Base-by-base conservation (phyloP, 768 basidiomycete species). In the Neoboletus brunneissimus region DNA sequence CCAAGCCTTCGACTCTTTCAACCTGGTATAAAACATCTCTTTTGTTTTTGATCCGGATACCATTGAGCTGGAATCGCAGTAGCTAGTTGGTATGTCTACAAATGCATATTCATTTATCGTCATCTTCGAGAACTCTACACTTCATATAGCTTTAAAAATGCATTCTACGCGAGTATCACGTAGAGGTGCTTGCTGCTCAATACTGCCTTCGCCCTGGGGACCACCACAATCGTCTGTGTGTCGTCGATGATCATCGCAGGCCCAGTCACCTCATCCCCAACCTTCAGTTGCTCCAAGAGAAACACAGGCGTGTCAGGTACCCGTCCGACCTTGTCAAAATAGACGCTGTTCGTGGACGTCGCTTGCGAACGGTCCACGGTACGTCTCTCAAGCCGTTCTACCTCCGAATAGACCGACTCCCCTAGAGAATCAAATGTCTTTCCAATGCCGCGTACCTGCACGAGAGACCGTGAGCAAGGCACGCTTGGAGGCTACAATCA, bases 171-270 rank as follows among this genome's bases (percentile, higher is more conserved):
- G 0, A 83, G 62, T 2, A 76, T 79, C 61, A 84, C 76, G 45
- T 78, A 77, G 72, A 94, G 67, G 69, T 91, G 88, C 60, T 84
- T 86, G 54, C 82, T 85, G 47, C 86, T 81, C 54, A 91, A 66
- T 9, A 88, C 74, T 20, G 83, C 88, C 66, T 71, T 81, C 48
- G 88, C 84, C 16, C 80, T 84, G 0, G 91, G 89, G 22, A 93
- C 84, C 5, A 98, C 73, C 32, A 98, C 88, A 57, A 98, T 91
- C 23, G 95, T 97, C 76, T 97, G 96, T 22, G 95, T 98, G 62
- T 91, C 79, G 71, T 98, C 95, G 64, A 97, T 91, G 58, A 98
- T 88, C 83, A 98, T 88, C 35, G 94, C 92, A 10, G 96, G 94
- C 9, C 95, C 96, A 43, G 81, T 72, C 27, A 96, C 76, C 40